Base-by-base conservation (phyloP, 139 green algal genomes). In the Chlorella vulgaris region DNA sequence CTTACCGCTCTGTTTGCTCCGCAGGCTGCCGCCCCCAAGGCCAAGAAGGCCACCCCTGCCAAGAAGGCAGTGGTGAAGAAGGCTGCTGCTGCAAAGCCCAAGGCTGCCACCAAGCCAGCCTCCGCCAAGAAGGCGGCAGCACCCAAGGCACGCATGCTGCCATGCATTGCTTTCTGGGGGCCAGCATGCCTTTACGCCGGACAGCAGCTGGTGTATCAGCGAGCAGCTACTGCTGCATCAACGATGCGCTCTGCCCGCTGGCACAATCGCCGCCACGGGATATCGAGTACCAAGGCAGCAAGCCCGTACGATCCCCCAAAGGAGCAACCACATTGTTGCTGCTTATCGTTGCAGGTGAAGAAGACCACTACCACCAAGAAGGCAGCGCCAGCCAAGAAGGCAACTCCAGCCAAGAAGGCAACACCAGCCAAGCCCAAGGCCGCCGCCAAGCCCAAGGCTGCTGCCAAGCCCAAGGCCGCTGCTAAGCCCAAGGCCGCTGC, bases 361-460 rank as follows among this genome's bases (percentile, higher is more conserved):
- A n/a, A n/a, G n/a, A n/a, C n/a, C n/a, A n/a, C 33, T 47, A 26
- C 58, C 58, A 26, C 58, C 58, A 66, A 66, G 58, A 66, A 66
- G 58, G 18, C 58, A 66, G 10, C 60, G 31, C 31, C 63, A 10
- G 63, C 63, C 4, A 83, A 83, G 51, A 83, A 76, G 67, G 31
- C 60, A 15, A 15, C 63, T 51, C 28, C 78, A 63, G 38, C 42
- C 36, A 38, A 53, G 36, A 53, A 61, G 5, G 18, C 65, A 0
- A 55, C 42, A 1, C 7, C 29, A 31, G 26, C 36, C 15, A 81
- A 81, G 67, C 65, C 86, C 24, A 73, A 63, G 81, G 83, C 85
- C 31, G 47, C 86, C 39, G 35, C 85, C 29, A 91, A 90, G 78
- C 70, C 83, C 69, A 88, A 86, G 66, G 43, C 83, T 33, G 75